Evolutionary conservation across 2,329 filamentous ascomycete species (phyloP).

Genomic region (Fusarium sp.): DNA sequence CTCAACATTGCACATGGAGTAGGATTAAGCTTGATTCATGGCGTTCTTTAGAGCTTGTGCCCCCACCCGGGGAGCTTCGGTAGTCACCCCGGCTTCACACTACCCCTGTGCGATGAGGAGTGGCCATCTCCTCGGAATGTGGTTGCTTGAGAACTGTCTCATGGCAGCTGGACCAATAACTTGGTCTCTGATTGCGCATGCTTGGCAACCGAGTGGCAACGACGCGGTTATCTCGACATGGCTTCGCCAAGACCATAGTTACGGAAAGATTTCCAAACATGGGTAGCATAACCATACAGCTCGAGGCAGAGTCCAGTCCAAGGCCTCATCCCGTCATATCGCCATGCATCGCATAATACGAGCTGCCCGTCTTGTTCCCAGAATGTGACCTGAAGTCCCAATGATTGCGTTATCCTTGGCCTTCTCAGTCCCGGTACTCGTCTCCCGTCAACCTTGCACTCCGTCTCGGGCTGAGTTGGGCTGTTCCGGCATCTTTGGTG

Average conservation of each 20-base stretch:
- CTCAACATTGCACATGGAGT: neutral
- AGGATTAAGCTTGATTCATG: constrained; percentile 12
- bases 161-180: neutral
- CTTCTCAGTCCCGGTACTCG: neutral
- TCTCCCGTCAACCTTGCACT: neutral
- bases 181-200: neutral
- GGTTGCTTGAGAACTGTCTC: neutral
- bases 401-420: constrained; percentile 1
- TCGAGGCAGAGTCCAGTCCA: neutral
- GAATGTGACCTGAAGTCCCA: neutral
- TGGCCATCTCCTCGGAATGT: neutral
- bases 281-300: neutral
- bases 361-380: neutral
- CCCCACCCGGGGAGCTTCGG: neutral
- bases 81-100: neutral
- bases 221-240: neutral
- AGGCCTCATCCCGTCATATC: neutral
- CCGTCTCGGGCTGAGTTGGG: neutral
- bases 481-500: neutral
- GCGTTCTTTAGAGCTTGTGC: neutral
- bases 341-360: neutral
- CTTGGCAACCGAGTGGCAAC: neutral
- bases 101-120: neutral
- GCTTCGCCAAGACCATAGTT: neutral
- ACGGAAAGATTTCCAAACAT: neutral